Base-by-base conservation (phyloP, 768 basidiomycete genomes). In the Trametes cubensis region DNA sequence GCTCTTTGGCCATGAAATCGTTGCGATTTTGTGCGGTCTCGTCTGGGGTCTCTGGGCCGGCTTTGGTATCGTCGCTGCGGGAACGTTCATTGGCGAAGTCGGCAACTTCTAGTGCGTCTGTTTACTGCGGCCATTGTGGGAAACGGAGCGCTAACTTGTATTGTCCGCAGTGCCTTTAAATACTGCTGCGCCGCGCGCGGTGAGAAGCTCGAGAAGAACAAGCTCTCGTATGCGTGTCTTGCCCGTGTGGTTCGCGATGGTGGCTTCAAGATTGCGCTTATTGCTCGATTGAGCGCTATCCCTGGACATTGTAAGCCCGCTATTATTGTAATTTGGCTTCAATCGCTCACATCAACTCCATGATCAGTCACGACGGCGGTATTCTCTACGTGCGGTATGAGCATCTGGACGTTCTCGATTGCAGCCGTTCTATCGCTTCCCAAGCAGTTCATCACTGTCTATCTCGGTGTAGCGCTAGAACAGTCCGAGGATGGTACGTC, bases 1-100 rank as follows among this genome's bases (percentile, higher is more conserved):
- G 83, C 83, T 96, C 18, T 95, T 95, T 69, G 95, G 95, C 6
- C 94, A 96, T 64, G 95, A 96, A 80, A 90, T 96, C 58, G 80
- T 96, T 42, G 91, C 92, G 23, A 83, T 95, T 39, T 79, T 96
- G 7, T 94, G 92, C 68, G 95, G 95, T 18, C 73, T 96, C 38
- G 91, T 96, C 2, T 97, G 93, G 92, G 94, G 92, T 2, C 77
- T 95, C 2, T 88, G 95, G 81, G 70, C 81, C 23, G 95, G 94
- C 3, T 96, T 96, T 67, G 95, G 76, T 0, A 95, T 97, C 69
- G 91, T 92, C 18, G 83, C 84, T 3, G 90, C 86, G 7, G 91
- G 92, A 0, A 94, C 93, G 0, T 86, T 94, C 67, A 47, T 95
- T 0, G 94, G 92, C 41, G 94, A 95, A 79, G 76, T 94, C 17